phyloP scores from a whole-genome alignment of 768 basidiomycete genomes.

The Auriscalpium vulgare region DNA sequence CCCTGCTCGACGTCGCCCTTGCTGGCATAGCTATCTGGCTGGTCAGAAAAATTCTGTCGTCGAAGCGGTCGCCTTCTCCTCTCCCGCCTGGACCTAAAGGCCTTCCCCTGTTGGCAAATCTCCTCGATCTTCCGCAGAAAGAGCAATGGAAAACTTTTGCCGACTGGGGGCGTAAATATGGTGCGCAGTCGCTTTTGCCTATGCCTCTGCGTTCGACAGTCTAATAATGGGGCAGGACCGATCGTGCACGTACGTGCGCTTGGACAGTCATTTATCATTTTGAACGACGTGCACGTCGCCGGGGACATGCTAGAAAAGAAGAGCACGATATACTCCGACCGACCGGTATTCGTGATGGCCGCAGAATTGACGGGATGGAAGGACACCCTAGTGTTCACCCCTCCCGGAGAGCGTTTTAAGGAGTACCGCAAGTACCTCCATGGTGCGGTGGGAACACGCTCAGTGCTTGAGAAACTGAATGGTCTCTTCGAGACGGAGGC shows the following conservation, averaged over 20 bases:
- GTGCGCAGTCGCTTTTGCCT: too few relatives aligned
- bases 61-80: too few relatives aligned
- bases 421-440: constrained; percentile 1
- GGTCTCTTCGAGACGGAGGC: constrained; percentile 4
- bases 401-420: constrained; percentile 1
- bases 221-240: too few relatives aligned
- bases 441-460: constrained; percentile 2
- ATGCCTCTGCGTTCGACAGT: too few relatives aligned
- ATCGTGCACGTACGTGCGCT: not conserved
- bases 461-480: not conserved
- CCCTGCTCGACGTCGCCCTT: too few relatives aligned
- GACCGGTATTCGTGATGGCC: constrained; percentile 3
- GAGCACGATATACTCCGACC: constrained; percentile 13
- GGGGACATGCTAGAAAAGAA: constrained; percentile 15
- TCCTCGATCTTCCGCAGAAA: too few relatives aligned
- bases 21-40: too few relatives aligned
- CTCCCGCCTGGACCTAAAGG: too few relatives aligned
- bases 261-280: not conserved
- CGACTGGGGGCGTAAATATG: too few relatives aligned
- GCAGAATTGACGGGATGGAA: constrained; percentile 1
- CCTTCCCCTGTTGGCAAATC: too few relatives aligned
- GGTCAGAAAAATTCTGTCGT: too few relatives aligned
- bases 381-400: not conserved
- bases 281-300: constrained; percentile 1
- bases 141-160: too few relatives aligned